Conservation (phyloP, 257 asterid species). For the Capsicum rhomboideum region DNA sequence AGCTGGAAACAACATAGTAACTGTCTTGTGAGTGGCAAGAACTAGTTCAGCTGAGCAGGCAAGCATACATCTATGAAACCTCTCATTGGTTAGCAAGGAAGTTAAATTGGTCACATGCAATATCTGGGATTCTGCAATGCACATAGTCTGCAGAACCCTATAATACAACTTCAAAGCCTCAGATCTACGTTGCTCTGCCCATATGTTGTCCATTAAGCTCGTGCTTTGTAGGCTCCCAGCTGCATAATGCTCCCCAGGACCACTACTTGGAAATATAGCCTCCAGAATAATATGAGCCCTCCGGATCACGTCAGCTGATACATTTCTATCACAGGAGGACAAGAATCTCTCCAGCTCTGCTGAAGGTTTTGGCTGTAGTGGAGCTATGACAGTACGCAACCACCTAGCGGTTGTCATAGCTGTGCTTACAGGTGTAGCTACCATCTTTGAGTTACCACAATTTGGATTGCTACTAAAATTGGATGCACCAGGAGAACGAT, state of each 20-base stretch:
- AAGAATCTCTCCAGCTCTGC: conserved; percentile 69
- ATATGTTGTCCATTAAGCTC: conserved; percentile 79
- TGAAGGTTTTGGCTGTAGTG: conserved; percentile 82
- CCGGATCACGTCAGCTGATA: conserved; percentile 70
- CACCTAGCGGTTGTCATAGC: conserved; percentile 98
- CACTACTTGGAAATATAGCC: conserved; percentile 92
- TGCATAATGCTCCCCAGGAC: conserved; percentile 46
- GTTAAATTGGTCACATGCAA: conserved; percentile 72
- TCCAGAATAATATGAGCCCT: conserved; percentile 87
- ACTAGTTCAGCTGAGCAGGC: conserved; percentile 99
- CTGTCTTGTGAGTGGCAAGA: conserved; percentile 98
- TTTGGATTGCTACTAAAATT: conserved; percentile 29
- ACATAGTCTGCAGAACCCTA: conserved; percentile 89
- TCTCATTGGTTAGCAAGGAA: conserved; percentile 81
- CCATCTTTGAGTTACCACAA: conserved; percentile 45
- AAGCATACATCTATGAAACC: conserved; percentile 98
- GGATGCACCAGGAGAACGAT: conserved; percentile 54
- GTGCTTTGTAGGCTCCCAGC: conserved; percentile 46
- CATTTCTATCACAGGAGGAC: conserved; percentile 77
- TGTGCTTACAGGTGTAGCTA: conserved; percentile 93
- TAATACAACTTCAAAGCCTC: conserved; percentile 90
- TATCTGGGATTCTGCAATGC: conserved; percentile 80
- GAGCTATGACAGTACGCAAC: conserved; percentile 83
- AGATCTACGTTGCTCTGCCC: conserved; percentile 94
- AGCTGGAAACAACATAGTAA: conserved; percentile 91